A percentile compares a stretch with the other conserved stretches of the same genome.
These are phyloP conservation scores for Penicillium hordei DNA, from an alignment of 2,329 filamentous ascomycete genomes.

Conservation along the genomic window DNA sequence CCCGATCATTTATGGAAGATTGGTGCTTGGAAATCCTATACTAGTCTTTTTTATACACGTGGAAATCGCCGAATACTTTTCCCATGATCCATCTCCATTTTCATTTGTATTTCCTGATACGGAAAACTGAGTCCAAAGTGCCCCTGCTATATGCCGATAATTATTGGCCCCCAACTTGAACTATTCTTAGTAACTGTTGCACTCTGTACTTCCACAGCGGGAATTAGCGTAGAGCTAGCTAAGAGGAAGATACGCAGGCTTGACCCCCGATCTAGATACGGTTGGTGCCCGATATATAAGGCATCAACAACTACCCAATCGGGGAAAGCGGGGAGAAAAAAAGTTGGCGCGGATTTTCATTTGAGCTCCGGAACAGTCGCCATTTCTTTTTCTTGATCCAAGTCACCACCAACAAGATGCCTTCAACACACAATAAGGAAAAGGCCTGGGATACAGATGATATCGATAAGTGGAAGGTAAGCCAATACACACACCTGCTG, in stretches of 20 bases:
- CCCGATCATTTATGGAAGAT: background rate
- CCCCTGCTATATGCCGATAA: background rate
- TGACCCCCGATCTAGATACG: background rate
- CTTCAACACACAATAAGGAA: constrained; percentile 82
- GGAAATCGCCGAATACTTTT: background rate
- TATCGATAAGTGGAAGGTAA: constrained; percentile 91
- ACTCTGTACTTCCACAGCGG: background rate
- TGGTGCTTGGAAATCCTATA: background rate
- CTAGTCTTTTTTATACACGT: background rate
- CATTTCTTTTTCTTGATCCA: constrained; percentile 8
- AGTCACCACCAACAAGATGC: constrained; percentile 57
- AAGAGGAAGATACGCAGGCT: background rate
- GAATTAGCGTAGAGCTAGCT: background rate
- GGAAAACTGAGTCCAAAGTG: background rate
- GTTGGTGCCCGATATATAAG: constrained; percentile 1
- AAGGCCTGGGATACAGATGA: constrained; percentile 97
- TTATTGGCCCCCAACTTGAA: background rate
- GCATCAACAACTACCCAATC: constrained; percentile 14
- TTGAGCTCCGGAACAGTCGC: constrained; percentile 19
- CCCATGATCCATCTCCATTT: background rate
- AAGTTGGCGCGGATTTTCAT: constrained; percentile 29
- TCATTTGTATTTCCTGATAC: background rate
- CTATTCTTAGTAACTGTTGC: background rate
- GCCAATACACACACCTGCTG: background rate
- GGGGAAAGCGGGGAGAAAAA: constrained; percentile 29